Evolutionary conservation across 129 eudicot genomes (phyloP), one percentile per base, ranked within the genome.

Genomic region (Sambucus nigra): DNA sequence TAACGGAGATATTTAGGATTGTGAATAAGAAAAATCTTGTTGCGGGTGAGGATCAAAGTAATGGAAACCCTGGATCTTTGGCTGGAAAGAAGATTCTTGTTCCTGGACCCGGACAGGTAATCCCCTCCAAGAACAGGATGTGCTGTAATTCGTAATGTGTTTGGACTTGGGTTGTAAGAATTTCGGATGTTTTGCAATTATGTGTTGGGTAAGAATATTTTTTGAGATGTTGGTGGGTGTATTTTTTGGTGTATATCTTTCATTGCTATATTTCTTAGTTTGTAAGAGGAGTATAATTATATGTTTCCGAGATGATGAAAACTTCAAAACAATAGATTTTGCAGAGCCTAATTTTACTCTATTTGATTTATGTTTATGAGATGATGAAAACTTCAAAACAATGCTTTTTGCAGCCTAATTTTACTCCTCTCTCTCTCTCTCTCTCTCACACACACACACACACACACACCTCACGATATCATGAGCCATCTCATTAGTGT

Each of bases 81-180:
- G 28, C 76, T n/a, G 84, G 84, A 5, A 68, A 77, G 69, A 72
- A 72, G 69, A 77, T 77, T 47, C 23, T 77, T 9, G 47, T 77
- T n/a, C 84, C 84, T 24, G 84, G 84, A 0, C 84, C 84, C 9
- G 83, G 55, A 1, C 83, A 77, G 44, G 69, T 51, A 3, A 68
- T 77, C 65, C 83, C 83, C 12, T 77, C 55, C 18, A 76, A 66
- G 70, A 66, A 60, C n/a, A 53, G 61, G 27, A 53, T 42, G 70
- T 76, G 82, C 56, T 76, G 82, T 76, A 41, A 28, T 12, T 66
- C 17, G 44, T 32, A 3, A 56, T 32, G 55, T 35, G 55, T 21
- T 69, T 59, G 17, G 16, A 28, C 8, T 13, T 42, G 7, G 1
- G 14, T 15, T 16, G 5, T 50, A 25, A 0, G 29, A 41, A 47